Conservation (phyloP, 768 basidiomycete genomes). For the Suillus sp. region DNA sequence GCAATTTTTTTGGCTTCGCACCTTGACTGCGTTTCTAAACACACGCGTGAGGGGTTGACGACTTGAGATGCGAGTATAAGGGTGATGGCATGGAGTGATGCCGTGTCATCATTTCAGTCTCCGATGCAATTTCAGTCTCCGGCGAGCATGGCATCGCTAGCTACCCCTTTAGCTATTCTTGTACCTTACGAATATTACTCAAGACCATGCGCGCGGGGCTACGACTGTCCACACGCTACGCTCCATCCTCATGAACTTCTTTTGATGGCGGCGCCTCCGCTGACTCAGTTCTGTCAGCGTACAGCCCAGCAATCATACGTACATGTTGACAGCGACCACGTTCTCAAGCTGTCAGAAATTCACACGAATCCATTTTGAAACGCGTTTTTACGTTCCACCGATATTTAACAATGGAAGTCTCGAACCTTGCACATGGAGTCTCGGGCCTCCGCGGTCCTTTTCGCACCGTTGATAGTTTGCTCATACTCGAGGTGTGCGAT, state of each 20-base stretch:
- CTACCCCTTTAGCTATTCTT: background rate
- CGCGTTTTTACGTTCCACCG: background rate
- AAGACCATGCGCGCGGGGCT: background rate
- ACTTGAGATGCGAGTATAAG: slow-evolving; percentile 17
- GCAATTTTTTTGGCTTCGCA: background rate
- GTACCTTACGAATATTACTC: background rate
- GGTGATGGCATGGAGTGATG: slow-evolving; percentile 26
- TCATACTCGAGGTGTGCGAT: background rate
- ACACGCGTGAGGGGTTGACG: slow-evolving; percentile 4
- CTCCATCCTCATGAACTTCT: background rate
- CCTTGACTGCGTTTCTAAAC: background rate
- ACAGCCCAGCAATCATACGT: background rate
- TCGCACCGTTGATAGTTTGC: background rate
- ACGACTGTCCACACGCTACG: background rate
- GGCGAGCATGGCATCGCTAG: background rate
- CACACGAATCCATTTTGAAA: slow-evolving; percentile 1
- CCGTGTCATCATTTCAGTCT: slow-evolving; percentile 29
- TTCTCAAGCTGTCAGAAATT: slow-evolving; percentile 1
- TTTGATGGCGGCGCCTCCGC: background rate
- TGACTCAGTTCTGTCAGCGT: background rate
- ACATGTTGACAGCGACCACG: background rate
- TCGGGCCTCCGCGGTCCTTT: background rate
- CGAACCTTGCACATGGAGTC: background rate
- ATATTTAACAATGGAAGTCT: background rate
- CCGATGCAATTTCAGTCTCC: slow-evolving; percentile 3